Evolutionary conservation across 495 filamentous ascomycete species (phyloP).

Genomic region (Corynascus novoguineensis): DNA sequence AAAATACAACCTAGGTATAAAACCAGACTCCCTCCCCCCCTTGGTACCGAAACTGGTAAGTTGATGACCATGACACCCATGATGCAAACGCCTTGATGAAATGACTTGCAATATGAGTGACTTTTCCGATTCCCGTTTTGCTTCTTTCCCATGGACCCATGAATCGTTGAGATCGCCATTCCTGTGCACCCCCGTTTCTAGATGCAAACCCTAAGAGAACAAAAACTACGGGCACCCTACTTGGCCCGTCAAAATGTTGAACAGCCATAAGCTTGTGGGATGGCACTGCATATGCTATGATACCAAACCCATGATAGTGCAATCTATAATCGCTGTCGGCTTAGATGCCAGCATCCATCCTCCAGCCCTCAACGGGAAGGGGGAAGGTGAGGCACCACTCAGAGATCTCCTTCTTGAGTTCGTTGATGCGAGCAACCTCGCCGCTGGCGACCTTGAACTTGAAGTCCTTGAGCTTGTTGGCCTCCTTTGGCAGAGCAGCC

Average conservation of each 20-base stretch:
- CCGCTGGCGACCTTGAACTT: slow-evolving; percentile 80
- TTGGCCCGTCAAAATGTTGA: slow-evolving; percentile 19
- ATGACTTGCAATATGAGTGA: slow-evolving; percentile 31
- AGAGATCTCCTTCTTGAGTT: slow-evolving; percentile 82
- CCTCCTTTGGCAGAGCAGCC: slow-evolving; percentile 79
- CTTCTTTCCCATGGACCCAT: slow-evolving; percentile 17
- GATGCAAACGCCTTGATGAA: slow-evolving; percentile 37
- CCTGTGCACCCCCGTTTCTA: slow-evolving; percentile 13
- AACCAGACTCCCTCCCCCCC: slow-evolving; percentile 22
- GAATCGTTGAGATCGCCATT: slow-evolving; percentile 28
- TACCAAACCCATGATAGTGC: not conserved
- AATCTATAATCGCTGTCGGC: not conserved
- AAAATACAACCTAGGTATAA: slow-evolving; percentile 15
- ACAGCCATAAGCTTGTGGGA: slow-evolving; percentile 5
- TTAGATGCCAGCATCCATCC: slow-evolving; percentile 47
- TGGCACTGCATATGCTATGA: not conserved
- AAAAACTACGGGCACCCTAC: not conserved
- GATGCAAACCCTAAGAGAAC: slow-evolving; percentile 13
- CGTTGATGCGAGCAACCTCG: slow-evolving; percentile 69
- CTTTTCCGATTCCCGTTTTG: slow-evolving; percentile 29
- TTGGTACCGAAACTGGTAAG: slow-evolving; percentile 27
- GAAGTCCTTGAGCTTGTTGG: slow-evolving; percentile 99
- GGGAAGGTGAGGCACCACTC: slow-evolving; percentile 88
- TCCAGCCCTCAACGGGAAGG: slow-evolving; percentile 72
- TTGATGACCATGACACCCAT: slow-evolving; percentile 32